Conservation (phyloP, 2,329 filamentous ascomycete genomes). For the Ophiosphaerella herpotricha region DNA sequence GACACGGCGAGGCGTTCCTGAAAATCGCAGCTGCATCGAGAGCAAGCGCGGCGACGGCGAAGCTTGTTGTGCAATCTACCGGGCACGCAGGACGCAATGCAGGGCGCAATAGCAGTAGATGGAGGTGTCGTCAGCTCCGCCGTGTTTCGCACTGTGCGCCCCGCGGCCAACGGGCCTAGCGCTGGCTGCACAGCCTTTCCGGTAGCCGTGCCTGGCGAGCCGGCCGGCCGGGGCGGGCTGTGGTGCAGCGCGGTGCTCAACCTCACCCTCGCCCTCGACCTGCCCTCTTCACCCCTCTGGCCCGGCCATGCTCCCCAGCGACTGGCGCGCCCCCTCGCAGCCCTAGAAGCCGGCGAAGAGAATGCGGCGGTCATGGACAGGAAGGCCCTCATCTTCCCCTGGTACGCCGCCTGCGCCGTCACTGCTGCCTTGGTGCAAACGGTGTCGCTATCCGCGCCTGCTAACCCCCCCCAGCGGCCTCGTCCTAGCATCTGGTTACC, state of each 20-base stretch:
- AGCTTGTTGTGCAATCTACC: no score
- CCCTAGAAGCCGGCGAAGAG: slow-evolving; percentile 24
- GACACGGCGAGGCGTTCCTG: no score
- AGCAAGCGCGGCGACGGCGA: no score
- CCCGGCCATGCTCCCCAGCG: slow-evolving; percentile 25
- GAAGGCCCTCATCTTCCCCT: slow-evolving; percentile 43
- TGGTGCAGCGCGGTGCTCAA: background rate
- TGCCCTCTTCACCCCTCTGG: background rate
- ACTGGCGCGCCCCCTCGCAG: slow-evolving; percentile 29
- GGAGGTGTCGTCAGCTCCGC: no score
- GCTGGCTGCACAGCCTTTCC: no score
- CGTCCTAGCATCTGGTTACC: slow-evolving; percentile 39
- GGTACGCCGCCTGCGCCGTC: slow-evolving; percentile 21
- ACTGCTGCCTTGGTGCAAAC: background rate
- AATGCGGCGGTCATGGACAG: slow-evolving; percentile 43
- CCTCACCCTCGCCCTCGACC: slow-evolving; percentile 1
- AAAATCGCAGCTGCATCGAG: no score
- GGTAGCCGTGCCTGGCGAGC: no score
- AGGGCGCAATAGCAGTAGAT: no score
- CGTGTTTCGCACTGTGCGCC: no score
- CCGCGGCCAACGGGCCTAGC: no score
- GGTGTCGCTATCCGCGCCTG: background rate
- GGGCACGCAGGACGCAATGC: no score
- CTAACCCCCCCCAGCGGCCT: slow-evolving; percentile 40
- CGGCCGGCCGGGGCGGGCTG: no score